These are phyloP conservation scores for Mallotus repandus DNA, from an alignment of 441 rosid genomes.

Conservation along the genomic window DNA sequence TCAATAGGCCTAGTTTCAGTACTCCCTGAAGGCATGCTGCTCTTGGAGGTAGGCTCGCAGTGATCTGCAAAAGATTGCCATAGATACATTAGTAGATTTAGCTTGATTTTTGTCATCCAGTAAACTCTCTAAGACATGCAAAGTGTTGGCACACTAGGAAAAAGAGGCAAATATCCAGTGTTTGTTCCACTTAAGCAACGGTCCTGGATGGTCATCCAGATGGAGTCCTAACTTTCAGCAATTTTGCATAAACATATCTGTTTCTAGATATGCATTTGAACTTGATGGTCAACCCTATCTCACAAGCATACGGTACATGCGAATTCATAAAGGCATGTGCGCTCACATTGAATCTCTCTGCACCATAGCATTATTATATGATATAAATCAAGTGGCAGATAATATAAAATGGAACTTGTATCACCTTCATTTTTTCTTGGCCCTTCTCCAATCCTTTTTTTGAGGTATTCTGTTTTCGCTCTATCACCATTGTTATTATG, in stretches of 20 bases:
- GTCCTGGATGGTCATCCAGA: not conserved
- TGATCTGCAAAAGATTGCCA: conserved; percentile 42
- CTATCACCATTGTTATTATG: not conserved
- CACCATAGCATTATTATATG: not conserved
- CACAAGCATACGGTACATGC: not conserved
- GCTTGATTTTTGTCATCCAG: not conserved
- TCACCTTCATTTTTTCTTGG: conserved; percentile 8
- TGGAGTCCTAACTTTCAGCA: not conserved
- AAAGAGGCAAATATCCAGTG: not conserved
- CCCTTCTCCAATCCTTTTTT: not conserved
- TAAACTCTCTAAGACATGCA: not conserved
- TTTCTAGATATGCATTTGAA: not conserved
- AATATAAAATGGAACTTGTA: not conserved
- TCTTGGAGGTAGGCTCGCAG: conserved; percentile 35
- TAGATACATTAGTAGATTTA: not conserved
- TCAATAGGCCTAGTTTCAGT: conserved; percentile 30
- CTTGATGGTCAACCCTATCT: not conserved
- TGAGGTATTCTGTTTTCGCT: not conserved
- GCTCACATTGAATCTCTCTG: not conserved
- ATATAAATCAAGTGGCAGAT: not conserved
- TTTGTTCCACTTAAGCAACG: not conserved
- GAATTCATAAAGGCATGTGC: not conserved
- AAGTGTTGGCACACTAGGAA: not conserved
- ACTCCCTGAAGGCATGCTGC: conserved; percentile 30
- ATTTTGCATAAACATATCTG: not conserved